Evolutionary conservation across 169 alveolate species (phyloP).

Genomic region (Neospora caninum): DNA sequence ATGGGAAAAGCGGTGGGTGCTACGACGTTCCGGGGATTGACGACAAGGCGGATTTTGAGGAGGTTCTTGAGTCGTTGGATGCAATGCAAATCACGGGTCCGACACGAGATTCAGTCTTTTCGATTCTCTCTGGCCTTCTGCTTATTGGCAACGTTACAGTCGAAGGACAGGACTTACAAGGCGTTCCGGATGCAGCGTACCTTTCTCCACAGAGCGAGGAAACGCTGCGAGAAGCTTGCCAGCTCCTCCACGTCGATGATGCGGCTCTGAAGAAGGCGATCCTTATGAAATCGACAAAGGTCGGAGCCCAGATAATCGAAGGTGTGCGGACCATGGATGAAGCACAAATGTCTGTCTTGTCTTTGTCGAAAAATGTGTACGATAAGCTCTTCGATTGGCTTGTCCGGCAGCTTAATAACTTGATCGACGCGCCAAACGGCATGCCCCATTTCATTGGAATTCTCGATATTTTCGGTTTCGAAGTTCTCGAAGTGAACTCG

Average conservation of each 20-base stretch:
- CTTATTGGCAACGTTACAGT: slow-evolving; percentile 94
- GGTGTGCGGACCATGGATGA: slow-evolving; percentile 86
- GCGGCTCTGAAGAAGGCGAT: slow-evolving; percentile 57
- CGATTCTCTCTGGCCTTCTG: slow-evolving; percentile 85
- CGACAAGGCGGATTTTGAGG: slow-evolving; percentile 92
- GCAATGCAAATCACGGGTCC: slow-evolving; percentile 86
- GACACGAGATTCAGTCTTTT: slow-evolving; percentile 87
- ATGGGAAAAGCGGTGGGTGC: slow-evolving; percentile 81
- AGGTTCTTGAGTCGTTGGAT: slow-evolving; percentile 89
- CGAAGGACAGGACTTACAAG: slow-evolving; percentile 82
- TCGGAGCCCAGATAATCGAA: slow-evolving; percentile 82
- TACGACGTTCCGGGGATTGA: slow-evolving; percentile 83
- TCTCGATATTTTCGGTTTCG: slow-evolving; percentile 98
- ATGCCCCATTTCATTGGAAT: slow-evolving; percentile 91
- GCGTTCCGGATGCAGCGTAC: slow-evolving; percentile 88
- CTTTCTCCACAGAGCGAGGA: slow-evolving; percentile 74
- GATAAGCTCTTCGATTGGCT: slow-evolving; percentile 94
- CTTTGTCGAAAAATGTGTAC: slow-evolving; percentile 96
- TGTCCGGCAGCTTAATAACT: slow-evolving; percentile 91
- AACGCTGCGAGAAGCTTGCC: slow-evolving; percentile 78
- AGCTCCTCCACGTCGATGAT: slow-evolving; percentile 80
- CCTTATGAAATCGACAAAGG: slow-evolving; percentile 81
- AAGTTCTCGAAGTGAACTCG: slow-evolving; percentile 93
- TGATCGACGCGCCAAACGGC: slow-evolving; percentile 86
- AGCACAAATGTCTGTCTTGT: slow-evolving; percentile 81